Conservation (phyloP, 192 early-diverging fungal species). For the Irineochytrium annulatum region DNA sequence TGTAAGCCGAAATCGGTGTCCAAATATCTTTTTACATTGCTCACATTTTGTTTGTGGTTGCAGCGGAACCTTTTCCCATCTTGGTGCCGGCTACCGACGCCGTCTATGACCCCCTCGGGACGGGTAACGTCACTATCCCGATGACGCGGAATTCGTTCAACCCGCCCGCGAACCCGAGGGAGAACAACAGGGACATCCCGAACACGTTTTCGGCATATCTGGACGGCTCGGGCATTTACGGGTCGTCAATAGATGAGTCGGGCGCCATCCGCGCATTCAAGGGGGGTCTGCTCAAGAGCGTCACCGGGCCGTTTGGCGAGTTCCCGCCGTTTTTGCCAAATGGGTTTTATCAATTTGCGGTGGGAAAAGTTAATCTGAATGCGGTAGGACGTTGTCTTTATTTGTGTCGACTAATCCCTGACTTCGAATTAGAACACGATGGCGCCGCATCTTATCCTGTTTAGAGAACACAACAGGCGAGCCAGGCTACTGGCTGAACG, state of each 20-base stretch:
- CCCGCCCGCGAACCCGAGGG: neutral
- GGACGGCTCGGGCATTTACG: slow-evolving; percentile 12
- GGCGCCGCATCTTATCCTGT: slow-evolving; percentile 2
- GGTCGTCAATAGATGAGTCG: neutral
- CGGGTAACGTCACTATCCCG: neutral
- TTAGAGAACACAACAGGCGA: slow-evolving; percentile 36
- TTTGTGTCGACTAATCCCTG: neutral
- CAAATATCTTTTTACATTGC: neutral
- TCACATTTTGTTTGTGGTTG: neutral
- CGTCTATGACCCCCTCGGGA: slow-evolving; percentile 8
- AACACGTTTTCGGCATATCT: slow-evolving; percentile 2
- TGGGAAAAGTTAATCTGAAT: slow-evolving; percentile 2
- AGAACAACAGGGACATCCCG: neutral
- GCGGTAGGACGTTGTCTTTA: neutral
- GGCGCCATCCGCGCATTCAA: neutral
- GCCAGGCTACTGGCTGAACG: slow-evolving; percentile 19
- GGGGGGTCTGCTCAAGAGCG: neutral
- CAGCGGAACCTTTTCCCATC: slow-evolving; percentile 34
- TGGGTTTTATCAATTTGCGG: neutral
- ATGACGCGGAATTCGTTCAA: neutral
- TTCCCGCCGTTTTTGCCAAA: neutral
- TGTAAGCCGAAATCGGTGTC: neutral
- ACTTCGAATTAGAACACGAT: neutral
- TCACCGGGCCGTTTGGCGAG: neutral
- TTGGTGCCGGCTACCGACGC: slow-evolving; percentile 18